Base-by-base conservation (phyloP, 1,139 yeast species). In the Kurtzmaniella quercitrusa region DNA sequence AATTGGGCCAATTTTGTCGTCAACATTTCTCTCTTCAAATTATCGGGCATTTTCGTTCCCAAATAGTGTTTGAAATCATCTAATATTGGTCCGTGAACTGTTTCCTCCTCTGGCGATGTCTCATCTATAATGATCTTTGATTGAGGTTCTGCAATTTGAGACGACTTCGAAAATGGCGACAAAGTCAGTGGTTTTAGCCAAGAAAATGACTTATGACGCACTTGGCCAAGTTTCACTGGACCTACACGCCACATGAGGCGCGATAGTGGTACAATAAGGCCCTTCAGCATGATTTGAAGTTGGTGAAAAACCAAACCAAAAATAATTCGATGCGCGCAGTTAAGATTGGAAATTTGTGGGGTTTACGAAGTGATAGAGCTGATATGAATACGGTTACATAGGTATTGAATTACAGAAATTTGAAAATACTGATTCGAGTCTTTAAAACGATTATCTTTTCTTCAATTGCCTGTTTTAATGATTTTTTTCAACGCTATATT, bases 31-130 rank as follows among this genome's bases (percentile, higher is more conserved):
- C 45, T 48, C 30, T 63, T 56, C 22, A 54, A 43, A 1, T 50
- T 50, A 3, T 39, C 36, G 1, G 66, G 59, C 17, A 66, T 51
- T 19, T 66, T 73, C 12, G 57, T 53, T 39, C 60, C 58, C 14
- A 63, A 50, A 38, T 59, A 57, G 45, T 63, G 67, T 40, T 55
- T 62, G 41, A 63, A 50, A 32, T 50, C 58, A 26, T 40, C 45
- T 17, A 54, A 38, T 22, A 38, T 34, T 28, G 33, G 26, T 33
- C 45, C 37, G 5, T 19, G 20, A 6, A 12, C 6, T 3, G 37
- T 19, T 6, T 19, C 20, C 20, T 18, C 38, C 33, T 5, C 30
- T 20, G 19, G 35, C 9, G n/a, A 5, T 18, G 50, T 42, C 14
- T 51, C 55, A 36, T 53, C 57, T 22, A 50, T 43, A 6, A 48